Conservation (phyloP, 345 rosid species). For the Brassica napus region Da-Ae NC_063446.1:6081501-6082000, state of each 20-base stretch:
- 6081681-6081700: too few relatives aligned
- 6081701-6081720: too few relatives aligned
- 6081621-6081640: not conserved
- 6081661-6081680: too few relatives aligned
- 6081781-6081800: too few relatives aligned
- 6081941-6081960: too few relatives aligned
- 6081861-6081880: slow-evolving; percentile 48
- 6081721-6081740: slow-evolving; percentile 58
- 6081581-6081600: not conserved
- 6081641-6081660: too few relatives aligned
- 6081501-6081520: slow-evolving; percentile 71
- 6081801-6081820: too few relatives aligned
- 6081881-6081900: slow-evolving; percentile 58
- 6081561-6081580: too few relatives aligned
- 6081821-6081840: not conserved
- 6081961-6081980: too few relatives aligned
- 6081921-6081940: not conserved
- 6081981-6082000: too few relatives aligned
- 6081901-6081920: slow-evolving; percentile 63
- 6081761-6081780: slow-evolving; percentile 55
- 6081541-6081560: not conserved
- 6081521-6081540: slow-evolving; percentile 44
- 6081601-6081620: not conserved
- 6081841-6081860: slow-evolving; percentile 37
- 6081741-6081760: slow-evolving; percentile 72